phyloP scores from a whole-genome alignment of 2,329 filamentous ascomycete species.

The Arthroderma sp. region DNA sequence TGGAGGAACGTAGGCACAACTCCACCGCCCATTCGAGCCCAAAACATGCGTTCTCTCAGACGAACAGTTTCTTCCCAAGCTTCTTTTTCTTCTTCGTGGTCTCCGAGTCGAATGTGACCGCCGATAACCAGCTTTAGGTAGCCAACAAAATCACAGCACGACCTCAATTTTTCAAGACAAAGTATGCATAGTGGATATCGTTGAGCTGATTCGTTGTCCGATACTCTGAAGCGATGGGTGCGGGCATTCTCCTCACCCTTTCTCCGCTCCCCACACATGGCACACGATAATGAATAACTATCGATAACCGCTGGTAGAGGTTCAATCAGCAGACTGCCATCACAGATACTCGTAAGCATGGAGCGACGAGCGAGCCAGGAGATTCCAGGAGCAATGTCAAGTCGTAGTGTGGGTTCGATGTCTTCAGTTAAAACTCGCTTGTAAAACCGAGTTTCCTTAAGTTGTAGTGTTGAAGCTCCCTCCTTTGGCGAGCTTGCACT shows the following conservation, averaged over 20 bases:
- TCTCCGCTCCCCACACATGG: constrained; percentile 75
- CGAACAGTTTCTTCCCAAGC: constrained; percentile 93
- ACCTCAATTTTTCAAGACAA: constrained; percentile 69
- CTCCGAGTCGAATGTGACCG: constrained; percentile 76
- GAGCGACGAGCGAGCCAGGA: constrained; percentile 86
- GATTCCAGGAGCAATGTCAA: constrained; percentile 79
- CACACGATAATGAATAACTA: constrained; percentile 53
- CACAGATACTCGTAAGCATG: constrained; percentile 68
- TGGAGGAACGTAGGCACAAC: constrained; percentile 54
- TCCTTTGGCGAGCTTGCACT: constrained; percentile 34
- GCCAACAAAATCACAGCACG: constrained; percentile 82
- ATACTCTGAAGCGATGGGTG: constrained; percentile 78
- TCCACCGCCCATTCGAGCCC: constrained; percentile 82
- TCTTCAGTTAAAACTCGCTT: constrained; percentile 81
- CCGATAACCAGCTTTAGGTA: constrained; percentile 87
- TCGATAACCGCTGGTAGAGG: constrained; percentile 51
- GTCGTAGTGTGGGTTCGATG: constrained; percentile 80
- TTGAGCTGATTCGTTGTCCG: constrained; percentile 73
- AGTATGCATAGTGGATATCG: constrained; percentile 82
- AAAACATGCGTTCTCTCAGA: constrained; percentile 90
- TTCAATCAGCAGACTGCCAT: constrained; percentile 79
- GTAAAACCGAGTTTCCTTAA: constrained; percentile 90
- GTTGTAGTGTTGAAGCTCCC: constrained; percentile 35
- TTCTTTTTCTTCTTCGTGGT: constrained; percentile 58
- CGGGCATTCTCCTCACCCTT: constrained; percentile 58